Percentiles rank a stretch among this genome's conserved stretches.
phyloP scores from a whole-genome alignment of 306 rosid species.

The Quercus alba region DNA sequence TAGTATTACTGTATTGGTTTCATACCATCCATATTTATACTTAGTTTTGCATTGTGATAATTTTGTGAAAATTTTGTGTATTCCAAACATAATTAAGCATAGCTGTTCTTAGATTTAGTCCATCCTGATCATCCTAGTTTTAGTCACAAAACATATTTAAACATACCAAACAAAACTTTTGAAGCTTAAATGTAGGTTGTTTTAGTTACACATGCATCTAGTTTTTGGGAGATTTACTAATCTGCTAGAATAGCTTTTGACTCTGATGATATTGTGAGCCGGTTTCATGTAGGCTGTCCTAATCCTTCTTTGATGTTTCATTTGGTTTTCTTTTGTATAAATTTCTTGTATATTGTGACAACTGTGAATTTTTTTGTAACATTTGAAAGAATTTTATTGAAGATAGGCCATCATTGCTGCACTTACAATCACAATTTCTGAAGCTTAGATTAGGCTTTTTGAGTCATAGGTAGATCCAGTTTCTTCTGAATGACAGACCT shows the following conservation, averaged over 20 bases:
- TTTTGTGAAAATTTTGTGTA: background rate
- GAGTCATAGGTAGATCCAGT: background rate
- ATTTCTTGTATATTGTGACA: background rate
- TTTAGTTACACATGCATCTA: background rate
- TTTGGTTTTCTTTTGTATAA: background rate
- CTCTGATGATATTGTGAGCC: background rate
- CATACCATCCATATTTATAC: background rate
- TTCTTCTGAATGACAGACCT: background rate
- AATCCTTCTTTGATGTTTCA: background rate
- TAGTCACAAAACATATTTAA: no score
- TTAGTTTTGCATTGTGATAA: background rate
- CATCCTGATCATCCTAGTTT: background rate
- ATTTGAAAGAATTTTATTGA: background rate
- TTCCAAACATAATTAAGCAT: background rate
- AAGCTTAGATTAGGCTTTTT: background rate
- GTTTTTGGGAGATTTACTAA: background rate
- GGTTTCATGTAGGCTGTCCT: background rate
- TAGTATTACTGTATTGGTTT: background rate
- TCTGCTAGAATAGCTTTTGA: background rate
- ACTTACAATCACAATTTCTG: background rate
- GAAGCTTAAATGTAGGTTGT: background rate
- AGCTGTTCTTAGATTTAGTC: background rate
- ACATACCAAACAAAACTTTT: background rate
- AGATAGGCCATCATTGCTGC: background rate
- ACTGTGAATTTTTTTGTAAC: background rate